phyloP scores from a whole-genome alignment of 352 stramenopile genomes.

The Phytophthora cajani region DNA sequence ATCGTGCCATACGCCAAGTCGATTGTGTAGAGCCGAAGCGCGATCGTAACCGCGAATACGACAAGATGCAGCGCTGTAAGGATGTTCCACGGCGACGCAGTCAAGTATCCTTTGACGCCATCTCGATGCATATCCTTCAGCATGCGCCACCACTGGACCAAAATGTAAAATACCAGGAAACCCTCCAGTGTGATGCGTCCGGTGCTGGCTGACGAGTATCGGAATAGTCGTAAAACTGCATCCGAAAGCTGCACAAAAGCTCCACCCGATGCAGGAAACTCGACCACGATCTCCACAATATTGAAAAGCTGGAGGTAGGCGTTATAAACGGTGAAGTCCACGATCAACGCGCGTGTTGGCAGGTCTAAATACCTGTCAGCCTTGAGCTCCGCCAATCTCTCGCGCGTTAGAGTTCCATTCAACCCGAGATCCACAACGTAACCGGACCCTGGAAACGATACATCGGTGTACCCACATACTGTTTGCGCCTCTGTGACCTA shows the following conservation, averaged over 20 bases:
- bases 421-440: conserved; percentile 66
- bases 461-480: conserved; percentile 42
- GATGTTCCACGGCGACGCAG: conserved; percentile 43
- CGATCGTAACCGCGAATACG: conserved; percentile 59
- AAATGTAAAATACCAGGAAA: conserved; percentile 53
- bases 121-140: conserved; percentile 39
- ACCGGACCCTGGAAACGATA: conserved; percentile 55
- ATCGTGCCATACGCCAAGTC: conserved; percentile 64
- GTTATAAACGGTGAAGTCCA: conserved; percentile 76
- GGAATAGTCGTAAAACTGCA: conserved; percentile 53
- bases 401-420: conserved; percentile 39
- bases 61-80: conserved; percentile 50
- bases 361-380: conserved; percentile 61
- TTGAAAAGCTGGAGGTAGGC: conserved; percentile 73
- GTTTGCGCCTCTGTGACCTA: conserved; percentile 23
- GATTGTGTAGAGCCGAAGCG: conserved; percentile 60
- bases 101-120: conserved; percentile 39
- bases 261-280: conserved; percentile 70
- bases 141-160: conserved; percentile 48
- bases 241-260: conserved; percentile 57
- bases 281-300: conserved; percentile 59
- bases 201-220: conserved; percentile 52
- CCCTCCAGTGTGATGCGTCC: conserved; percentile 58
- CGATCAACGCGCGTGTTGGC: conserved; percentile 61
- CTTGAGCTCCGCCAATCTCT: conserved; percentile 41